Percentiles rank a stretch among this genome's conserved stretches.
phyloP scores from a whole-genome alignment of 2,329 filamentous ascomycete species.

The Chrysoporthe puriensis region DNA sequence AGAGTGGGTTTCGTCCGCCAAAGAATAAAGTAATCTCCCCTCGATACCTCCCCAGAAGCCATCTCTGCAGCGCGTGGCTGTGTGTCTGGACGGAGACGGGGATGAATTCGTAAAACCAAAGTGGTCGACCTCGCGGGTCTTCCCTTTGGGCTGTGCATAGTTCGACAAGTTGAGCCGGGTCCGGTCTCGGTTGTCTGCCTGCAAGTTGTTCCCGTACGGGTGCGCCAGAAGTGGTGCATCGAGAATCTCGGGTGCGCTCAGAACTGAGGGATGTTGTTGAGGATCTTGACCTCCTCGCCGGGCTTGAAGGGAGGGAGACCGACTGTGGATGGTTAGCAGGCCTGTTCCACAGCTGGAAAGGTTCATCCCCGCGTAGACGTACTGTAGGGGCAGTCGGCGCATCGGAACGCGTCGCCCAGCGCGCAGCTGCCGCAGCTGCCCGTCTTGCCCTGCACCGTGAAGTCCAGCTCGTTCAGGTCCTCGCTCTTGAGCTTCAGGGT shows the following conservation, averaged over 20 bases:
- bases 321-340: constrained; percentile 42
- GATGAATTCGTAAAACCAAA: not conserved
- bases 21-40: not conserved
- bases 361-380: constrained; percentile 41
- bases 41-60: constrained; percentile 8
- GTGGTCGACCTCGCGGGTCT: not conserved
- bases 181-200: not conserved
- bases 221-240: not conserved
- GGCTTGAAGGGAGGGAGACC: constrained; percentile 96
- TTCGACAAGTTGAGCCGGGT: not conserved
- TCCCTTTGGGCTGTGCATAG: not conserved
- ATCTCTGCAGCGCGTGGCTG: not conserved
- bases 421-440: constrained; percentile 95
- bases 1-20: not conserved
- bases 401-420: constrained; percentile 86
- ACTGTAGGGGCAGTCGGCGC: constrained; percentile 56
- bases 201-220: not conserved
- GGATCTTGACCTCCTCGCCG: constrained; percentile 86
- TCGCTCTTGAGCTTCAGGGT: constrained; percentile 72
- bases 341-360: constrained; percentile 60
- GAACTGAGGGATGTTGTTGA: constrained; percentile 86
- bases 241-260: constrained; percentile 42
- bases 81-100: constrained; percentile 1
- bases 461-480: constrained; percentile 89
- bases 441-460: constrained; percentile 96